Base-by-base conservation (phyloP, 176 grass and related monocot genomes). In the Aechmea fasciata region DNA sequence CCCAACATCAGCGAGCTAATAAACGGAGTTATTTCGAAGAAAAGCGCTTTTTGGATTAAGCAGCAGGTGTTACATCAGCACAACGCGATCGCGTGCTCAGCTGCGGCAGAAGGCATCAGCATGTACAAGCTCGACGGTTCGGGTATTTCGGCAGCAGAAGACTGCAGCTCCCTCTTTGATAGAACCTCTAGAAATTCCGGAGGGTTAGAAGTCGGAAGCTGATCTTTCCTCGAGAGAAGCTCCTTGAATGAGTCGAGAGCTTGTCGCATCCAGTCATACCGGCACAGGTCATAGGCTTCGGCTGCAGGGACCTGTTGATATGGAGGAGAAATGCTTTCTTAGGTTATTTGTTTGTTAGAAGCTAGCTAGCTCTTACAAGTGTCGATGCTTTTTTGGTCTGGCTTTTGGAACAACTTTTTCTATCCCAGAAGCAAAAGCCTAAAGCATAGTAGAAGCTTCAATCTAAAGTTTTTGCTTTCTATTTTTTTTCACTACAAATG, bases 251-350 rank as follows among this genome's bases (percentile, higher is more conserved):
- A 61, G 19, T 77, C 7, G 41, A 96, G 91, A 7, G 91, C 91
- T 79, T 96, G 82, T 11, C 84, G 80, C 91, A 96, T 96, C 91
- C 91, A 96, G 20, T 91, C 82, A 19, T 96, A 96, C 74, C 91
- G 79, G 63, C 91, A 96, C 19, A 88, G 70, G 57, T 80, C 55
- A 20, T 85, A 91, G 28, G 91, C 84, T 63, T 96, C 74, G 69
- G 50, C 49, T 0, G 82, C 64, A 8, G 82, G 55, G 57, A 96
- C 84, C 91, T 96, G 66, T 68, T 63, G 28, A 66, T 49, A 49
- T 72, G 52, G 23, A 9, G 24, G 10, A 20, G 33, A 14, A 50
- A n/a, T n/a, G n/a, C n/a, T 19, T 20, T 50, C 10, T 9, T 47
- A 13, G 24, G 2, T 29, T 29, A 29, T 3, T 3, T 3, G 28